Evolutionary conservation across 1,139 yeast species (phyloP), one percentile per base, ranked within the genome.

Genomic region (Protomyces inouyei): DNA sequence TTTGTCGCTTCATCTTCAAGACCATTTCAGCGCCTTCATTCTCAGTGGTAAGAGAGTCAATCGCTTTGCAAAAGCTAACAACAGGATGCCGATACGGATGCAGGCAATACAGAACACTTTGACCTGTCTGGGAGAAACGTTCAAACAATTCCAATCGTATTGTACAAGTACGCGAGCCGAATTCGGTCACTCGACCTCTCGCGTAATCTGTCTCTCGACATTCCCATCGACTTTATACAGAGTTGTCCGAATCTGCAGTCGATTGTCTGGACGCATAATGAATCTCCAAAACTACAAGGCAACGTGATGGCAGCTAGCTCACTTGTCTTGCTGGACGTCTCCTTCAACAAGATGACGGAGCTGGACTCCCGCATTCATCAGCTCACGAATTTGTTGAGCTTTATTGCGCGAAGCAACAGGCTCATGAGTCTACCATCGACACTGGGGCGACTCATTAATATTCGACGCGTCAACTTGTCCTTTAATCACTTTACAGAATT

Each of bases 191-290:
- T 92, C 68, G 93, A 92, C 73, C 92, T 90, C 16, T 88, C 95
- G 0, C 85, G 88, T 68, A 92, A 92, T 73, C 96, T 97, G 5
- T 87, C 95, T 25, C 86, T 92, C 63, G 84, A 85, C 66, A 78
- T 92, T 40, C 96, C 97, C 0, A 77, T 85, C 66, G 97, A 91
- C 73, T 91, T 91, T 73, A 85, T 91, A 70, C 96, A 90, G 73
- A 84, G 89, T 36, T 87, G 96, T 70, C 81, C 84, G 59, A 88
- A 88, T 71, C 78, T 92, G 69, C 81, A 83, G 38, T 82, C 84
- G 65, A 79, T 91, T 66, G 81, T 84, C 64, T 89, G 85, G 77
- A 84, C 89, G 1, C 80, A 85, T 67, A 88, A 89, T 71, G 88
- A 95, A 65, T 83, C 89, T 18, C 83, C 86, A 9, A 81, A 79